Evolutionary conservation across 1,139 yeast species (phyloP).

Genomic region (Taphrina populina): DNA sequence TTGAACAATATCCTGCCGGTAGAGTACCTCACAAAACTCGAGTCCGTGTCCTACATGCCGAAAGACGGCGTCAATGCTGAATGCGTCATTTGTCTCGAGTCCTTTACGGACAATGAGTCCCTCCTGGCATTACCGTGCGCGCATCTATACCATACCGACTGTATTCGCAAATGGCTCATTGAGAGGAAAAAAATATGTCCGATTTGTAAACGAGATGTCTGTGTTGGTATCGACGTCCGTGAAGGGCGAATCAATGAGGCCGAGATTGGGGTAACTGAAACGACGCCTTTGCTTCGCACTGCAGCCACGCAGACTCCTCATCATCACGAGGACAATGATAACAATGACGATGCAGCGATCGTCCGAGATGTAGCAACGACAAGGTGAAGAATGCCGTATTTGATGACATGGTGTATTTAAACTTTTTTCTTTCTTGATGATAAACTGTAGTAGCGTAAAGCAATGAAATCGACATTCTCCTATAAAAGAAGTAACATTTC

Average conservation of each 20-base stretch:
- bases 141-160: constrained; percentile 50
- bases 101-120: constrained; percentile 45
- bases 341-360: too few relatives aligned
- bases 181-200: constrained; percentile 47
- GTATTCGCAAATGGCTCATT: constrained; percentile 49
- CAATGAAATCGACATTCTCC: too few relatives aligned
- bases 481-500: too few relatives aligned
- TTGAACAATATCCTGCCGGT: constrained; percentile 22
- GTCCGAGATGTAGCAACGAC: too few relatives aligned
- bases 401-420: too few relatives aligned
- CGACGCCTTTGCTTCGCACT: constrained; percentile 9
- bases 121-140: constrained; percentile 50
- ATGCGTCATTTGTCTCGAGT: constrained; percentile 50
- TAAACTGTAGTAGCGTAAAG: too few relatives aligned
- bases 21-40: constrained; percentile 20
- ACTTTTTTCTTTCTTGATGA: too few relatives aligned
- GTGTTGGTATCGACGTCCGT: constrained; percentile 26
- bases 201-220: constrained; percentile 46
- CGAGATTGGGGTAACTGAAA: neutral
- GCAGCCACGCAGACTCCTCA: too few relatives aligned
- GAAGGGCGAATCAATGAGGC: constrained; percentile 18
- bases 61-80: constrained; percentile 40
- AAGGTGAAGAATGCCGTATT: too few relatives aligned
- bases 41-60: constrained; percentile 18
- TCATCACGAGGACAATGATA: too few relatives aligned